These are phyloP conservation scores for Speleostelium caveatum DNA, from an alignment of 78 protist species.

Conservation along the genomic window DNA sequence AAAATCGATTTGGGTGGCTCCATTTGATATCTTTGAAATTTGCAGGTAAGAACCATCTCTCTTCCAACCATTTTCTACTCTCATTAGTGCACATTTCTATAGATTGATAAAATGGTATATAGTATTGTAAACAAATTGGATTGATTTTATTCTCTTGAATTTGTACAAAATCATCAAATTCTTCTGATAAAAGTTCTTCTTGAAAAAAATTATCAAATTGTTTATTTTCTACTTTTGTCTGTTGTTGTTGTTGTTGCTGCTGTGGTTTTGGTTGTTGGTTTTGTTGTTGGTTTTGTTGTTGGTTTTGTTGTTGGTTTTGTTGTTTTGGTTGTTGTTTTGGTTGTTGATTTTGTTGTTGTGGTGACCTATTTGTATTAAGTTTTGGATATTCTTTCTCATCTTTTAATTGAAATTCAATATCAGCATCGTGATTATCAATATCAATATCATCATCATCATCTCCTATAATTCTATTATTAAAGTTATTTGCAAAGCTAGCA, in stretches of 20 bases:
- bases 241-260: background rate
- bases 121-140: slow-evolving; percentile 23
- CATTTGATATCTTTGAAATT: slow-evolving; percentile 46
- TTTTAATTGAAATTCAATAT: background rate
- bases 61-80: slow-evolving; percentile 51
- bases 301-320: background rate
- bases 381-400: background rate
- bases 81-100: slow-evolving; percentile 60
- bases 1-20: slow-evolving; percentile 49
- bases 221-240: background rate
- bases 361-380: background rate
- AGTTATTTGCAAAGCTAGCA: too few species aligned
- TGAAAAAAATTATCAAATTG: background rate
- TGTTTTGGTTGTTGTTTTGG: slow-evolving; percentile 10
- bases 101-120: slow-evolving; percentile 62
- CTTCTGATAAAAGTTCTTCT: slow-evolving; percentile 7
- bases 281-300: background rate
- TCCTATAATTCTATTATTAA: too few species aligned
- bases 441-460: too few species aligned
- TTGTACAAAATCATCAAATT: slow-evolving; percentile 45
- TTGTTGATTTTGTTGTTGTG: background rate
- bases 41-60: slow-evolving; percentile 66
- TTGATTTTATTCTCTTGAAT: slow-evolving; percentile 10
- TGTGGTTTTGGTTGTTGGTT: background rate
- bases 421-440: too few species aligned